Conservation (phyloP, 495 filamentous ascomycete species). For the Aspergillus coremiiformis region DNA sequence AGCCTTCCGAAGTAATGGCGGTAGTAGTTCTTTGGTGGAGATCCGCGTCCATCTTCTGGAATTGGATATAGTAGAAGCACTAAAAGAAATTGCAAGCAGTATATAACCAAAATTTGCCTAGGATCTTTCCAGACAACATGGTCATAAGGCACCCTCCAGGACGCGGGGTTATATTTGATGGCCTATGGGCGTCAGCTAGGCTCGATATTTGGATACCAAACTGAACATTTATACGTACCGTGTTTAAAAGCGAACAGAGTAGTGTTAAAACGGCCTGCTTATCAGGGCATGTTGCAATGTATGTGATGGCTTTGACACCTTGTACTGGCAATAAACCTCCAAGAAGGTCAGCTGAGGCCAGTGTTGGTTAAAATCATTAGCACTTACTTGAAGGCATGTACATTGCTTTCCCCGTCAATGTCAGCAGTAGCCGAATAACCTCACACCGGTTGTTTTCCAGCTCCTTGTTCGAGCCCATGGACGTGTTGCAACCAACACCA, state of each 20-base stretch:
- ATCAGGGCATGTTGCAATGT: conserved; percentile 79
- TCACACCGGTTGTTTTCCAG: conserved; percentile 89
- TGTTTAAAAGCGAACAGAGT: conserved; percentile 90
- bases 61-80: conserved; percentile 84
- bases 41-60: conserved; percentile 60
- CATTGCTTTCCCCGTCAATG: conserved; percentile 82
- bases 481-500: conserved; percentile 89
- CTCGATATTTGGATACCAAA: background rate
- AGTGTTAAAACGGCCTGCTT: conserved; percentile 86
- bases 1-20: conserved; percentile 86
- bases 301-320: conserved; percentile 80
- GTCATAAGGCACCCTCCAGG: conserved; percentile 92
- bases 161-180: conserved; percentile 92
- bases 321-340: conserved; percentile 68
- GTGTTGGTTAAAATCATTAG: background rate
- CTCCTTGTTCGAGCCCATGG: conserved; percentile 81
- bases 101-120: conserved; percentile 86
- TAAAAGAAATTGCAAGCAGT: conserved; percentile 85
- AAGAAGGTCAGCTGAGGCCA: conserved; percentile 12
- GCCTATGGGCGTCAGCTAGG: conserved; percentile 46
- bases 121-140: conserved; percentile 89
- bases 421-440: conserved; percentile 78
- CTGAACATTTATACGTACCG: conserved; percentile 43
- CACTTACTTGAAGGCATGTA: conserved; percentile 73
- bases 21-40: conserved; percentile 77